These are phyloP conservation scores for Phytophthora tentaculata DNA, from an alignment of 352 stramenopile genomes.

Conservation along the genomic window DNA sequence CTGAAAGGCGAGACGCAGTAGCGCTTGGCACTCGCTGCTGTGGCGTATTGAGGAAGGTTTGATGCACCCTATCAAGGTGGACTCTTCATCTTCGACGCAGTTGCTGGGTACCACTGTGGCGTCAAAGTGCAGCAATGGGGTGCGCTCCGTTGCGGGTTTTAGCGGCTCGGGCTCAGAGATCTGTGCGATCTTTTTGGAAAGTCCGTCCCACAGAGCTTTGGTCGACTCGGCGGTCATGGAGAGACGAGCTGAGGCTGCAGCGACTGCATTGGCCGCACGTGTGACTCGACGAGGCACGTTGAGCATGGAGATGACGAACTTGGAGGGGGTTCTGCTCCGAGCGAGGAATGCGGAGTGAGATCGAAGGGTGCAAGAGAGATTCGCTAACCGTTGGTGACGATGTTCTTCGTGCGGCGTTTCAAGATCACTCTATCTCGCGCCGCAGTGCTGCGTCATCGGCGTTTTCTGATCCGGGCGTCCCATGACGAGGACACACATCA, in stretches of 20 bases:
- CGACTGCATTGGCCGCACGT: constrained; percentile 24
- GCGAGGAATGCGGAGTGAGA: constrained; percentile 23
- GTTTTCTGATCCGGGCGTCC: constrained; percentile 18
- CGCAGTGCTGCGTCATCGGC: constrained; percentile 16
- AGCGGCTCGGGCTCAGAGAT: constrained; percentile 20
- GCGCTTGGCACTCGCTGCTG: constrained; percentile 28
- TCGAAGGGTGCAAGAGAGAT: constrained; percentile 9
- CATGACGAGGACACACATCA: constrained; percentile 16
- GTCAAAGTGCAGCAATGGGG: constrained; percentile 33
- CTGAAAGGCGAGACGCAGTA: constrained; percentile 36
- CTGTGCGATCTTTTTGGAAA: constrained; percentile 28
- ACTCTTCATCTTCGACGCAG: constrained; percentile 17
- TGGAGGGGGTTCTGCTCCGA: constrained; percentile 1
- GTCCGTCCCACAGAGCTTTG: constrained; percentile 31
- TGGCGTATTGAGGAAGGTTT: constrained; percentile 10
- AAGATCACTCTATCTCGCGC: constrained; percentile 23
- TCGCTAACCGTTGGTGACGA: constrained; percentile 21
- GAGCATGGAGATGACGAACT: constrained; percentile 15
- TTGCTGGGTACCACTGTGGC: constrained; percentile 26
- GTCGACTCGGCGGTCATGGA: constrained; percentile 38
- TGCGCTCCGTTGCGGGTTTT: constrained; percentile 33
- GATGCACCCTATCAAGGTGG: constrained; percentile 2
- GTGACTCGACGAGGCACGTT: constrained; percentile 24
- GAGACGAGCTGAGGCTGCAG: constrained; percentile 30
- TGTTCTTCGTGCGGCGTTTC: constrained; percentile 19